Conservation (phyloP, 805 yeast species). For the Schwanniomyces vanrijiae region DNA sequence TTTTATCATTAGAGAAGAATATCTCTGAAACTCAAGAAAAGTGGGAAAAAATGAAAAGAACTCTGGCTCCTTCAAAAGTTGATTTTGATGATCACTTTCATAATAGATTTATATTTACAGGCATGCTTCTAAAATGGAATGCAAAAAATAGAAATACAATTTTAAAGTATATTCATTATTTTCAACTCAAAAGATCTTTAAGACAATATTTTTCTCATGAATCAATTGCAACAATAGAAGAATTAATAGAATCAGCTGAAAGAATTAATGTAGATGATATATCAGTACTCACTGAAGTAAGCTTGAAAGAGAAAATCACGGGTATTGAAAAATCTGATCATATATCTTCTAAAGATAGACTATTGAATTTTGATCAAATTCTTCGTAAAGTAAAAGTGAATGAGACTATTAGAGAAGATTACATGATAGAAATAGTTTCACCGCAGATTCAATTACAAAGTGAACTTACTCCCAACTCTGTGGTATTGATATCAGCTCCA, state of each 20-base stretch:
- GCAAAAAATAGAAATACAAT: slow-evolving; percentile 31
- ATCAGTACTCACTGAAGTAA: slow-evolving; percentile 22
- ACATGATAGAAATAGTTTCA: slow-evolving; percentile 35
- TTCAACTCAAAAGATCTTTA: slow-evolving; percentile 26
- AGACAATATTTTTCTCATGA: slow-evolving; percentile 34
- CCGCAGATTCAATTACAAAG: slow-evolving; percentile 46
- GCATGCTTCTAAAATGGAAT: slow-evolving; percentile 45
- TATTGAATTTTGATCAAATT: slow-evolving; percentile 33
- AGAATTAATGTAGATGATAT: slow-evolving; percentile 7
- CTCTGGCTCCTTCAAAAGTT: slow-evolving; percentile 2
- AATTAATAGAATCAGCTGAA: slow-evolving; percentile 22
- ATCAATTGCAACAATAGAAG: slow-evolving; percentile 32
- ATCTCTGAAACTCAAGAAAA: slow-evolving; percentile 8
- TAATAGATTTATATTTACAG: slow-evolving; percentile 37
- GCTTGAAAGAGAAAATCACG: slow-evolving; percentile 21
- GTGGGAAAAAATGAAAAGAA: slow-evolving; percentile 1
- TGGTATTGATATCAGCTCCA: slow-evolving; percentile 73
- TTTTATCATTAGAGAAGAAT: slow-evolving; percentile 19
- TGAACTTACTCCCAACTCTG: slow-evolving; percentile 45
- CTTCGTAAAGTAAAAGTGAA: slow-evolving; percentile 18
- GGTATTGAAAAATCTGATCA: background rate
- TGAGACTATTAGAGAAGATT: slow-evolving; percentile 38
- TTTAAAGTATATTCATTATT: slow-evolving; percentile 37
- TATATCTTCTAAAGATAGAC: slow-evolving; percentile 15
- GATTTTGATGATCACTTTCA: slow-evolving; percentile 22